phyloP scores from a whole-genome alignment of 352 stramenopile species.

The Globisporangium irregulare region DNA sequence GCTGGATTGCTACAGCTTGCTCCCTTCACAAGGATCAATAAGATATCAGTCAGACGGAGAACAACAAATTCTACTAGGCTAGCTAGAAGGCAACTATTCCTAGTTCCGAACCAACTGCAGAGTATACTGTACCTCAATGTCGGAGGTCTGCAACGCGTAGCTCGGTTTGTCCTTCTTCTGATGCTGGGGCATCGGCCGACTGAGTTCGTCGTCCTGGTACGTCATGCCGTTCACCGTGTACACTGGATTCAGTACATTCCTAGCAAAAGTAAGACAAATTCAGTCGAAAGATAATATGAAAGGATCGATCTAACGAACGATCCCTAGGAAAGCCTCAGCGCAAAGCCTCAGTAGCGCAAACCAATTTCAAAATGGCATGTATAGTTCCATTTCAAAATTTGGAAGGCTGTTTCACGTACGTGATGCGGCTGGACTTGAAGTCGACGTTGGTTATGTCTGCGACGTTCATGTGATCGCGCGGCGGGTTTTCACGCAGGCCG shows the following conservation, averaged over 20 bases:
- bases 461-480: conserved; percentile 62
- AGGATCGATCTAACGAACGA: too few relatives aligned
- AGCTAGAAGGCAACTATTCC: too few relatives aligned
- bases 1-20: conserved; percentile 46
- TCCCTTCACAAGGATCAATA: conserved; percentile 16
- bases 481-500: conserved; percentile 42
- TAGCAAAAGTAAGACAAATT: conserved; percentile 11
- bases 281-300: neutral
- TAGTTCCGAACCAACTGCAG: neutral
- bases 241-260: conserved; percentile 70
- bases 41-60: too few relatives aligned
- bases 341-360: neutral
- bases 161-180: conserved; percentile 48
- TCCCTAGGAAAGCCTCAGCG: neutral
- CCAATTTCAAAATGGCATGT: neutral
- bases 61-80: too few relatives aligned
- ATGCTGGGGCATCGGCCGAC: conserved; percentile 43
- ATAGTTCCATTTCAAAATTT: neutral
- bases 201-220: conserved; percentile 44
- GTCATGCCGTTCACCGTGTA: conserved; percentile 72
- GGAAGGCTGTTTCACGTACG: conserved; percentile 27
- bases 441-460: conserved; percentile 67
- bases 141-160: conserved; percentile 50
- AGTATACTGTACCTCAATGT: conserved; percentile 42
- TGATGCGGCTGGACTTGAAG: conserved; percentile 71